Percentiles rank a stretch among this genome's conserved stretches.
Conservation (phyloP, 371 early-diverging fungal species). For the Mucor lusitanicus region DNA sequence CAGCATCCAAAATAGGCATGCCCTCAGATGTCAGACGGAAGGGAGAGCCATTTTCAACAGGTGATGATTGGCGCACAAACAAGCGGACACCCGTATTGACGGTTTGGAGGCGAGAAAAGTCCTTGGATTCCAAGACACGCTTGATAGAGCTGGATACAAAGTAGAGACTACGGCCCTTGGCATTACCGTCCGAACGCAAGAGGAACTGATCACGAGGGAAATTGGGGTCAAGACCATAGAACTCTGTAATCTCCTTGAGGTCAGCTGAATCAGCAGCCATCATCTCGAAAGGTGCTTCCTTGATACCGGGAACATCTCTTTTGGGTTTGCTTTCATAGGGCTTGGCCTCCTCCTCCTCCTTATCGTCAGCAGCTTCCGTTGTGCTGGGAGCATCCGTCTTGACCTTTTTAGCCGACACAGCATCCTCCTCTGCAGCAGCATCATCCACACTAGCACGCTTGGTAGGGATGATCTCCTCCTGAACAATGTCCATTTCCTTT, state of each 20-base stretch:
- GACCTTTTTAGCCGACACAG: slow-evolving; percentile 6
- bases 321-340: slow-evolving; percentile 33
- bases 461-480: slow-evolving; percentile 6
- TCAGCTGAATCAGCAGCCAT: slow-evolving; percentile 58
- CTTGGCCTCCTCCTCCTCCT: slow-evolving; percentile 20
- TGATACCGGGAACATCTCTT: slow-evolving; percentile 54
- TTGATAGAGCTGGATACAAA: slow-evolving; percentile 80
- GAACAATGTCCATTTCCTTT: slow-evolving; percentile 6
- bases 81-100: slow-evolving; percentile 90
- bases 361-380: not conserved
- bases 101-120: slow-evolving; percentile 70
- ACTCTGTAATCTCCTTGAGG: slow-evolving; percentile 55
- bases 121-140: slow-evolving; percentile 64
- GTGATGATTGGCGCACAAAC: slow-evolving; percentile 75
- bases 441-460: slow-evolving; percentile 17
- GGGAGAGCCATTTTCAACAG: slow-evolving; percentile 57
- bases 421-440: slow-evolving; percentile 2
- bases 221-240: slow-evolving; percentile 67
- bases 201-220: slow-evolving; percentile 86
- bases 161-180: slow-evolving; percentile 76
- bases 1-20: slow-evolving; percentile 65
- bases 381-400: slow-evolving; percentile 14
- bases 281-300: slow-evolving; percentile 82
- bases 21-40: slow-evolving; percentile 86
- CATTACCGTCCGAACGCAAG: slow-evolving; percentile 72